Percentiles rank a stretch among this genome's conserved stretches.
phyloP scores from a whole-genome alignment of 1,139 yeast genomes.

The Pichia sp. region DNA sequence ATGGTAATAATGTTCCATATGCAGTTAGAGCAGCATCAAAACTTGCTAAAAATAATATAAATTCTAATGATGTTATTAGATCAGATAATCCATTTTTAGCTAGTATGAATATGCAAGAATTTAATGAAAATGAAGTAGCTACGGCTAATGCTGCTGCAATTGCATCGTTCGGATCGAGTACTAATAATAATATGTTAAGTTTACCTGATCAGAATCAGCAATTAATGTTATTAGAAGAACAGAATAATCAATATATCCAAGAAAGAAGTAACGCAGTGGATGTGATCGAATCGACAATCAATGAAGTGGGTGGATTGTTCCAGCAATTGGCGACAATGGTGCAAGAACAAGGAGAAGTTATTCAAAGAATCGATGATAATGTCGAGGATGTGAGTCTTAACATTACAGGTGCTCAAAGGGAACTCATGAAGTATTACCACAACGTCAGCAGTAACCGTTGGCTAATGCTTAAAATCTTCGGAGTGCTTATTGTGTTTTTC shows the following conservation, averaged over 20 bases:
- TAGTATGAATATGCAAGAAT: slow-evolving; percentile 14
- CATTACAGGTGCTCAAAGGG: slow-evolving; percentile 91
- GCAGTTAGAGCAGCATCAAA: slow-evolving; percentile 19
- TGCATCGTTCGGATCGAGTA: background rate
- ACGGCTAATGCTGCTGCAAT: background rate
- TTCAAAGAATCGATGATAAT: slow-evolving; percentile 90
- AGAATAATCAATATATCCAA: slow-evolving; percentile 62
- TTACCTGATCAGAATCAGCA: slow-evolving; percentile 43
- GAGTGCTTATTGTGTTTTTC: slow-evolving; percentile 73
- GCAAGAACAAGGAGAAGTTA: slow-evolving; percentile 93
- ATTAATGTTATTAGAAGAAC: slow-evolving; percentile 71
- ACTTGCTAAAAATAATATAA: background rate
- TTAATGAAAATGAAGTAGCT: slow-evolving; percentile 22
- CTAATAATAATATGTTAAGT: slow-evolving; percentile 35
- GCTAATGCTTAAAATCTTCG: slow-evolving; percentile 86
- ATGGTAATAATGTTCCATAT: slow-evolving; percentile 23
- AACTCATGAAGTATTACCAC: slow-evolving; percentile 82
- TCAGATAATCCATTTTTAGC: slow-evolving; percentile 35
- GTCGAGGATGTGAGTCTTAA: slow-evolving; percentile 90
- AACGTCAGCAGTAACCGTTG: slow-evolving; percentile 86
- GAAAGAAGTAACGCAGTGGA: slow-evolving; percentile 90
- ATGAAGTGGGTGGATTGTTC: slow-evolving; percentile 91
- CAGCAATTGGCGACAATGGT: slow-evolving; percentile 97
- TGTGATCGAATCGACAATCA: slow-evolving; percentile 90
- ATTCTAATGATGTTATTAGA: slow-evolving; percentile 8